Evolutionary conservation across 176 grass and related monocot species (phyloP).

Genomic region (Alopecurus myosuroides): DNA sequence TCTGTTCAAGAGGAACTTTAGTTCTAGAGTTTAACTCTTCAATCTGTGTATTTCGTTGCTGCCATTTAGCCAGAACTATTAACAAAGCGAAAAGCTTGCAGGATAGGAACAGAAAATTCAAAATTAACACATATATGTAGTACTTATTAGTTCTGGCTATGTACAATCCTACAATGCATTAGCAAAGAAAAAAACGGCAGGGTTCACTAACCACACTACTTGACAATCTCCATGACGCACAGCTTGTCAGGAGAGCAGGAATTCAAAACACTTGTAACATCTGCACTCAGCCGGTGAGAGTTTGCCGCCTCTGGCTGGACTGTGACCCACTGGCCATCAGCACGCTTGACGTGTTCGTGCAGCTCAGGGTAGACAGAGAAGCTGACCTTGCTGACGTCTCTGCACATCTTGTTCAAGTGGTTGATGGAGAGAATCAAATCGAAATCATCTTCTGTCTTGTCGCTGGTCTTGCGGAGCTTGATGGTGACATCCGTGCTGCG

Average conservation of each 20-base stretch:
- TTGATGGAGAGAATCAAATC: constrained; percentile 73
- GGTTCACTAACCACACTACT: constrained; percentile 38
- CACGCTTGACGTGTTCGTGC: constrained; percentile 40
- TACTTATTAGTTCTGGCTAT: neutral
- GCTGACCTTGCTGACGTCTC: constrained; percentile 54
- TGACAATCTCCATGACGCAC: constrained; percentile 52
- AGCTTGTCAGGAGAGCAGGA: constrained; percentile 45
- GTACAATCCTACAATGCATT: constrained; percentile 12
- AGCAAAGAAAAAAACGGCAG: neutral
- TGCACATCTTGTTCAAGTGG: constrained; percentile 55
- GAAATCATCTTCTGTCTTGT: constrained; percentile 22
- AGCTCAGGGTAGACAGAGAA: constrained; percentile 46
- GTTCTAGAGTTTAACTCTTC: neutral
- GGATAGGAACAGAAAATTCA: neutral
- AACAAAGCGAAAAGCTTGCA: neutral
- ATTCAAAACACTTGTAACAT: constrained; percentile 39
- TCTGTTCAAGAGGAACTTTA: neutral
- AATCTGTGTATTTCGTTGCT: neutral
- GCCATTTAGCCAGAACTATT: neutral
- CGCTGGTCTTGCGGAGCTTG: constrained; percentile 28
- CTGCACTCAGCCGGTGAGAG: constrained; percentile 42
- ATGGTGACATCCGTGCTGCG: constrained; percentile 43
- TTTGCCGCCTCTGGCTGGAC: constrained; percentile 38
- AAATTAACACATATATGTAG: neutral
- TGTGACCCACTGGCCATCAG: constrained; percentile 34